phyloP scores from a whole-genome alignment of 2,329 filamentous ascomycete species.

The Diaporthe citrichinensis region DNA sequence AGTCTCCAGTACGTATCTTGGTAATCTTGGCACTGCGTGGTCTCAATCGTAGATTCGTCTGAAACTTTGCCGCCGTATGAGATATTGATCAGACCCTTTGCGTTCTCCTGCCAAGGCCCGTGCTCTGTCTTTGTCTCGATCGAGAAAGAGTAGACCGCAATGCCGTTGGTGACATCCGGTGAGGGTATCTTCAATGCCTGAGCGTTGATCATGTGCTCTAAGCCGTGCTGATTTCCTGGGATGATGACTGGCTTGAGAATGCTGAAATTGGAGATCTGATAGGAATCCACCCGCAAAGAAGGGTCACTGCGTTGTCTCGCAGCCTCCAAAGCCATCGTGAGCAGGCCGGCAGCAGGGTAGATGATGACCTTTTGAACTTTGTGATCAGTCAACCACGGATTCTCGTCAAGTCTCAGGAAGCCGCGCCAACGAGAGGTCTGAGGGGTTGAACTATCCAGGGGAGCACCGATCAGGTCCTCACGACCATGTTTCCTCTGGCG shows the following conservation, averaged over 20 bases:
- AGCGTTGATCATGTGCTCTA: slow-evolving; percentile 65
- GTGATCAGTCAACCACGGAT: slow-evolving; percentile 67
- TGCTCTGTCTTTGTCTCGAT: slow-evolving; percentile 62
- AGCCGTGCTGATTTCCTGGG: slow-evolving; percentile 59
- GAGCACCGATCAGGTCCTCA: slow-evolving; percentile 66
- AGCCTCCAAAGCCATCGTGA: slow-evolving; percentile 64
- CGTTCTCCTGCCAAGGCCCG: slow-evolving; percentile 59
- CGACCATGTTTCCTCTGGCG: slow-evolving; percentile 61
- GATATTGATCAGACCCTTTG: slow-evolving; percentile 50
- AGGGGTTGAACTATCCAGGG: slow-evolving; percentile 58
- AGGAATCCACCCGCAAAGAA: slow-evolving; percentile 42
- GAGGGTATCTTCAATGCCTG: slow-evolving; percentile 46
- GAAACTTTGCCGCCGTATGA: slow-evolving; percentile 43
- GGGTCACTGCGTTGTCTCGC: slow-evolving; percentile 52
- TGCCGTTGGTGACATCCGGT: slow-evolving; percentile 32
- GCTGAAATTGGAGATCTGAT: slow-evolving; percentile 60
- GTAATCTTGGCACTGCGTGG: slow-evolving; percentile 41
- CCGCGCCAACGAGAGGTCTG: slow-evolving; percentile 65
- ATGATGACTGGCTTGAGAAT: slow-evolving; percentile 68
- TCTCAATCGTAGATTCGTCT: slow-evolving; percentile 21
- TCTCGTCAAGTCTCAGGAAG: slow-evolving; percentile 63
- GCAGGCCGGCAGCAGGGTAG: slow-evolving; percentile 66
- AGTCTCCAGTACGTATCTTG: slow-evolving; percentile 46
- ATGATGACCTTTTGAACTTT: slow-evolving; percentile 64
- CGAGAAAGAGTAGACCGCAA: slow-evolving; percentile 54